Evolutionary conservation across 2,329 filamentous ascomycete species (phyloP).

Genomic region (Colletotrichum filicis): DNA sequence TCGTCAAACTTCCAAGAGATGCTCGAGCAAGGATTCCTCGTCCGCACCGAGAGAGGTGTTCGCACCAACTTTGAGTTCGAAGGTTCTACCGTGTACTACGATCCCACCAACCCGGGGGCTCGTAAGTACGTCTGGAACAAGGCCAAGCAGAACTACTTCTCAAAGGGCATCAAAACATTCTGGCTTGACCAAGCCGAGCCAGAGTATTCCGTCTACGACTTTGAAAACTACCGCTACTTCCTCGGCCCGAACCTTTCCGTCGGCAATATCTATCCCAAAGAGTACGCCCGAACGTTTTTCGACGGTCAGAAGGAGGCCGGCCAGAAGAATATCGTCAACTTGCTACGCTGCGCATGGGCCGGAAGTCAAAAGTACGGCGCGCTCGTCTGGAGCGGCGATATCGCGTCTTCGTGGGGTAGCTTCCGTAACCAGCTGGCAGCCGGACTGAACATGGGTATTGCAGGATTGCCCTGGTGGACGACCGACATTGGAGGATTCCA

Average conservation of each 20-base stretch:
- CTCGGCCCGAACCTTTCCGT: constrained; percentile 50
- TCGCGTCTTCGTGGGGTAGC: constrained; percentile 71
- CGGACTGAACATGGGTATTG: constrained; percentile 73
- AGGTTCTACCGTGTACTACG: constrained; percentile 69
- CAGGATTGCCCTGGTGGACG: constrained; percentile 75
- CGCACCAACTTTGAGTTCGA: constrained; percentile 68
- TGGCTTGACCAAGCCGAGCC: constrained; percentile 79
- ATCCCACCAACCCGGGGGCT: constrained; percentile 71
- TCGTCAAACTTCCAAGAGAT: constrained; percentile 45
- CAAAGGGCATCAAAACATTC: constrained; percentile 71
- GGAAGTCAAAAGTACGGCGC: constrained; percentile 72
- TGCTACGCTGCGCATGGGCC: constrained; percentile 60
- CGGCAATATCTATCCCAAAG: constrained; percentile 69
- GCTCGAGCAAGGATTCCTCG: constrained; percentile 62
- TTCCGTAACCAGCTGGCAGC: constrained; percentile 70
- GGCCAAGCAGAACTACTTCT: constrained; percentile 69
- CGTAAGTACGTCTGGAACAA: constrained; percentile 69
- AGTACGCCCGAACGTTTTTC: constrained; percentile 70
- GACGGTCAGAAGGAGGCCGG: constrained; percentile 65
- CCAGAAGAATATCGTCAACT: constrained; percentile 67
- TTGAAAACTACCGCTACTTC: constrained; percentile 74
- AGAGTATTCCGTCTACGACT: constrained; percentile 73
- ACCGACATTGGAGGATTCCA: constrained; percentile 79
- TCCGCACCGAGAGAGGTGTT: constrained; percentile 69
- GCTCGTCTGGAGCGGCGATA: constrained; percentile 75